Percentiles rank a stretch among this genome's conserved stretches.
These are phyloP conservation scores for Aspergillus ustus DNA, from an alignment of 2,329 filamentous ascomycete genomes.

Conservation along the genomic window DNA sequence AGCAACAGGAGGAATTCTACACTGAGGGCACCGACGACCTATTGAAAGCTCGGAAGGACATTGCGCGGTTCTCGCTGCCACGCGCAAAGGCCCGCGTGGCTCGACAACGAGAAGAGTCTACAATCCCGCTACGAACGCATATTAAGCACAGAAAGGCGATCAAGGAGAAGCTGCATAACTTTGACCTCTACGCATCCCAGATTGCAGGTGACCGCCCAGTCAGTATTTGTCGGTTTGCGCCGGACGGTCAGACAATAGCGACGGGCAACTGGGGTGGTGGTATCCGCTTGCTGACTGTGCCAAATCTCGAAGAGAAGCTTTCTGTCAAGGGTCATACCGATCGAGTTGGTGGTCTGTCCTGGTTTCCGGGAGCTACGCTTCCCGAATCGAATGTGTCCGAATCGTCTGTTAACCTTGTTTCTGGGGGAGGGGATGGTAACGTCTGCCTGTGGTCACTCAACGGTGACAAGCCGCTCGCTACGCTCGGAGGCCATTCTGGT, in stretches of 20 bases:
- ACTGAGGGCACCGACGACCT: conserved; percentile 78
- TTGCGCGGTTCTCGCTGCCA: conserved; percentile 83
- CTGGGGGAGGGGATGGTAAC: conserved; percentile 84
- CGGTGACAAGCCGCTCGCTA: conserved; percentile 82
- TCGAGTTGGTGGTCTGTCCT: conserved; percentile 86
- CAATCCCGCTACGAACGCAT: conserved; percentile 84
- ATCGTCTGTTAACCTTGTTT: conserved; percentile 80
- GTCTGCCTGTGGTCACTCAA: conserved; percentile 89
- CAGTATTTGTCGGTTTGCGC: conserved; percentile 89
- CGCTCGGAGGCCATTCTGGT: conserved; percentile 79
- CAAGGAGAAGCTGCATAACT: conserved; percentile 79
- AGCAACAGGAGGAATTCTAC: conserved; percentile 93
- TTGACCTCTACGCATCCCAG: conserved; percentile 92
- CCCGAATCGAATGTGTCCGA: conserved; percentile 71
- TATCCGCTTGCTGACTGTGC: conserved; percentile 83
- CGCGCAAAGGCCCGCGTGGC: conserved; percentile 76
- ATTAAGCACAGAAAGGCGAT: conserved; percentile 89
- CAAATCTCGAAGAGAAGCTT: conserved; percentile 76
- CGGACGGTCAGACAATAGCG: conserved; percentile 79
- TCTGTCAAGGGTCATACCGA: conserved; percentile 83
- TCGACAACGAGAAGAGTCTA: conserved; percentile 78
- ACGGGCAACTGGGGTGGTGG: conserved; percentile 93
- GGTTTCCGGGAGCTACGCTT: conserved; percentile 83
- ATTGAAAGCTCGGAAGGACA: conserved; percentile 74
- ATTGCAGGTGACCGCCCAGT: conserved; percentile 89